phyloP scores from a whole-genome alignment of 352 stramenopile genomes.

The Blastocystis sp. region DNA sequence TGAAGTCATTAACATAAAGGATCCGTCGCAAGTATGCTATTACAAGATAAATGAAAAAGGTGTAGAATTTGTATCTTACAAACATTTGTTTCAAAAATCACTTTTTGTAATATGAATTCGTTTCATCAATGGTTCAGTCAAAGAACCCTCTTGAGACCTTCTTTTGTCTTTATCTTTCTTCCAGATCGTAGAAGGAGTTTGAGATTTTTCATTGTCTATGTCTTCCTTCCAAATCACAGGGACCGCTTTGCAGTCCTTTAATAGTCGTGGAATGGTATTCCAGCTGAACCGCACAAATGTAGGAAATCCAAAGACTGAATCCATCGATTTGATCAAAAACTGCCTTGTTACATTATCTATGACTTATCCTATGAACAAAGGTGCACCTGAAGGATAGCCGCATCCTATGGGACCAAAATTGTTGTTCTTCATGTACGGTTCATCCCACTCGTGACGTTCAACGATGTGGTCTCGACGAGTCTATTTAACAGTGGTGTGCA shows the following conservation, averaged over 20 bases:
- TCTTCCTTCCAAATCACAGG: slow-evolving; percentile 21
- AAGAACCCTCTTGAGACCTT: background rate
- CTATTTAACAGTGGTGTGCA: background rate
- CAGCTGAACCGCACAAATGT: slow-evolving; percentile 56
- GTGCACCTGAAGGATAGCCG: slow-evolving; percentile 24
- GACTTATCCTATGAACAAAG: background rate
- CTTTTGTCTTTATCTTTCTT: background rate
- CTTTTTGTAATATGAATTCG: background rate
- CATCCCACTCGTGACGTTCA: slow-evolving; percentile 19
- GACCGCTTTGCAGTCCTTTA: background rate
- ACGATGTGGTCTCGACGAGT: slow-evolving; percentile 45
- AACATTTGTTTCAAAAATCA: background rate
- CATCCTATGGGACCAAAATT: background rate
- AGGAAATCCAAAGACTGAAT: slow-evolving; percentile 58
- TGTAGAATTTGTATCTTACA: background rate
- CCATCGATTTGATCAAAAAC: background rate
- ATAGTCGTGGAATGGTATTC: slow-evolving; percentile 20
- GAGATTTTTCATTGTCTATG: background rate
- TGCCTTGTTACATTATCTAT: slow-evolving; percentile 4
- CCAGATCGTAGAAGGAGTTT: background rate
- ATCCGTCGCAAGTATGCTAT: background rate
- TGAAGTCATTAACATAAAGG: background rate
- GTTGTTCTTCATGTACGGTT: slow-evolving; percentile 10
- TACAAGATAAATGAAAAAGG: background rate
- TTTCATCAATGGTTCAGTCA: background rate